Base-by-base conservation (phyloP, 768 basidiomycete genomes). In the Amanita pallidorosea region DNA sequence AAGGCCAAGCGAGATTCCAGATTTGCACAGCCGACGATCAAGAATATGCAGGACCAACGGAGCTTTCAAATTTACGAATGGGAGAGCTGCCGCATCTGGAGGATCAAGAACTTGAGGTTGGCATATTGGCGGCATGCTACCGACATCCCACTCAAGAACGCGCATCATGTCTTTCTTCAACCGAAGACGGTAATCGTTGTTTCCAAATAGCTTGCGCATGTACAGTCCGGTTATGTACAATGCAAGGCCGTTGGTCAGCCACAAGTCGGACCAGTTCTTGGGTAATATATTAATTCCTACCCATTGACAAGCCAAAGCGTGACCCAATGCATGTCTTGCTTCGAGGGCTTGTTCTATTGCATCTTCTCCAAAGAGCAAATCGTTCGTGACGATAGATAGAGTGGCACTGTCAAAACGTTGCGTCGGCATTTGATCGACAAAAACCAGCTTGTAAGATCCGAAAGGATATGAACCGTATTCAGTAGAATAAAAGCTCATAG, bases 381-480 rank as follows among this genome's bases (percentile, higher is more conserved):
- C 91, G 37, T 79, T 75, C 2, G 83, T 80, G 47, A 89, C 67
- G 37, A 97, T 70, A 1, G 91, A 83, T 47, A 98, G 63, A 2
- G 89, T 88, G 2, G 95, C 86, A 45, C 85, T 81, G 57, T 93
- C 88, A 55, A 90, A 88, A 51, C 89, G 81, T 58, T 84, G 82
- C 11, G 78, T 73, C 0, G 88, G 81, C 58, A 95, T 71, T 54
- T 94, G 85, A 54, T 96, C 89, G 53, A 99, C 90, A 58, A 97
- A 95, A 7, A 93, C 88, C 48, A 95, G 65, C 63, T 97, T 97
- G 75, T 87, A 89, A 15, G 94, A 96, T 37, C 83, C 80, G 65
- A 94, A 98, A 1, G 96, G 96, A 63, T 98, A 99, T 5, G 92
- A 93, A 23, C 93, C 94, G 58, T 85, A 95, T 61, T 96, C 91